A percentile compares a stretch with the other conserved stretches of the same genome.
phyloP scores from a whole-genome alignment of 306 rosid species.

The Begonia masoniana region DNA sequence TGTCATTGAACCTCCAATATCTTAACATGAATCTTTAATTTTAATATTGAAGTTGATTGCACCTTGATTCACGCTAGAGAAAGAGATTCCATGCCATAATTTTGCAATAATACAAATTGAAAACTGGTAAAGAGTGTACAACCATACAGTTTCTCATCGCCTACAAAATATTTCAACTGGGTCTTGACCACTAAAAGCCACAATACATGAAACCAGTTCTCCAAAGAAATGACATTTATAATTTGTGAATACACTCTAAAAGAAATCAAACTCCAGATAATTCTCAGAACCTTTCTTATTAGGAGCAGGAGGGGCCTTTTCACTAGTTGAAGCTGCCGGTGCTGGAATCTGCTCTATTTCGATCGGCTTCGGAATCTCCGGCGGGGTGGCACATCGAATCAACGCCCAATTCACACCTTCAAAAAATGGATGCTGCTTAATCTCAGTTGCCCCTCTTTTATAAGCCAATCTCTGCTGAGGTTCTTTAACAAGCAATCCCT shows the following conservation, averaged over 20 bases:
- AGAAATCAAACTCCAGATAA: constrained; percentile 98
- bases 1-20: too few species aligned
- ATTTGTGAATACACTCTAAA: constrained; percentile 31
- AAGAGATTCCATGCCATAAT: constrained; percentile 19
- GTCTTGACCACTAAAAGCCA: constrained; percentile 7
- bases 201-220: constrained; percentile 3
- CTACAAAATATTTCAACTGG: constrained; percentile 19
- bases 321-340: constrained; percentile 41
- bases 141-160: constrained; percentile 46
- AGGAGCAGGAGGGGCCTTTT: constrained; percentile 48
- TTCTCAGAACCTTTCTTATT: constrained; percentile 58
- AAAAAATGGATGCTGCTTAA: constrained; percentile 87
- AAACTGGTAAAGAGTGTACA: constrained; percentile 32
- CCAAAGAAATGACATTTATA: not conserved
- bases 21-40: too few species aligned
- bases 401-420: constrained; percentile 99
- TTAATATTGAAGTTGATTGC: too few species aligned
- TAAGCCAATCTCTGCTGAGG: constrained; percentile 90
- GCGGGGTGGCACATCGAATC: constrained; percentile 96
- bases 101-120: constrained; percentile 30
- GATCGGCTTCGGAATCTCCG: constrained; percentile 78
- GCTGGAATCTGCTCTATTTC: constrained; percentile 75
- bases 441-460: constrained; percentile 88
- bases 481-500: constrained; percentile 91
- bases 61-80: too few species aligned